Evolutionary conservation across 176 grass and related monocot species (phyloP).

Genomic region (Bothriochloa decipiens): DNA sequence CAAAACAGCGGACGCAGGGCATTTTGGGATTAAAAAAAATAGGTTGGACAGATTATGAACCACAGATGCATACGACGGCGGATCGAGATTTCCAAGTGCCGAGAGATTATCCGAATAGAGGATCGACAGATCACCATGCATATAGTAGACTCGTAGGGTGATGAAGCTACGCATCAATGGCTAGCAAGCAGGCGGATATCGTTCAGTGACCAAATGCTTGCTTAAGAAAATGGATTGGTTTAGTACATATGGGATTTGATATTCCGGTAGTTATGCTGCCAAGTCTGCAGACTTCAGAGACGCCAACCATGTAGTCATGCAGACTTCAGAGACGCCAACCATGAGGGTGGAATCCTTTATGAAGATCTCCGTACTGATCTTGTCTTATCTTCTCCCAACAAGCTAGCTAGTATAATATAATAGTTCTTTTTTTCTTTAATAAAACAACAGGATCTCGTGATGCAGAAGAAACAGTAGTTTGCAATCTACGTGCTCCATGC

Average conservation of each 20-base stretch:
- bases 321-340: background rate
- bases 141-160: background rate
- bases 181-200: background rate
- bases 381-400: background rate
- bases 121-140: no score
- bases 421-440: background rate
- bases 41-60: no score
- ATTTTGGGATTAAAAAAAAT: no score
- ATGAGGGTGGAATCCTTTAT: conserved; percentile 4
- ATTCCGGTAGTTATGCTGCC: background rate
- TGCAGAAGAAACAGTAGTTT: conserved; percentile 7
- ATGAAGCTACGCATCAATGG: background rate
- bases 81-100: no score
- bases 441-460: background rate
- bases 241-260: background rate
- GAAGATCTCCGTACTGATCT: conserved; percentile 9
- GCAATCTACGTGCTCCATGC: conserved; percentile 19
- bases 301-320: background rate
- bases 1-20: no score
- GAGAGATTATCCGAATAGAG: no score
- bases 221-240: background rate
- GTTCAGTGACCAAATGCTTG: background rate
- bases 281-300: background rate
- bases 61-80: no score
- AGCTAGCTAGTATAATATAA: no score